Evolutionary conservation across 768 basidiomycete genomes (phyloP).

Genomic region (Lactifluus subvellereus): DNA sequence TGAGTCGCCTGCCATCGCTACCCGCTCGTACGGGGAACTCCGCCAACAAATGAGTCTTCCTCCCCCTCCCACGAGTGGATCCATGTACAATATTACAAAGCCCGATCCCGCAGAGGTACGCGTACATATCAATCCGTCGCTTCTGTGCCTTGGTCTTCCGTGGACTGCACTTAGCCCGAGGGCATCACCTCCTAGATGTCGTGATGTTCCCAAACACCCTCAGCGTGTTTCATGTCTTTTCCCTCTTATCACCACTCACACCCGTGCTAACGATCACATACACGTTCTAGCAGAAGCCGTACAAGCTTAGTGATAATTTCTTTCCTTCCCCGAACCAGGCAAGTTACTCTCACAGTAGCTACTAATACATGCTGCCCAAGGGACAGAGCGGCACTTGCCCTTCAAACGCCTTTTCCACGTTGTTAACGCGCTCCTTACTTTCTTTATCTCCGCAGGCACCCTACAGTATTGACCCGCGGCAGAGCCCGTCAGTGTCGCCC

Average conservation of each 20-base stretch:
- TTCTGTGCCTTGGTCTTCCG: background rate
- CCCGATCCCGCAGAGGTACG: constrained; percentile 5
- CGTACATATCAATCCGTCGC: background rate
- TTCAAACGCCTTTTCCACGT: constrained; percentile 8
- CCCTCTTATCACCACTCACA: background rate
- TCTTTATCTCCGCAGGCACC: constrained; percentile 15
- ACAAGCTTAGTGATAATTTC: background rate
- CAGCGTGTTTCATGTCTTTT: background rate
- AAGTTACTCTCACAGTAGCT: constrained; percentile 13
- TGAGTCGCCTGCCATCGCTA: background rate
- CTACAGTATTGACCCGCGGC: background rate
- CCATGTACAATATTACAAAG: background rate
- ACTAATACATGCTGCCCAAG: background rate
- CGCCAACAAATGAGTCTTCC: constrained; percentile 1
- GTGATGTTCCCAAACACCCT: background rate
- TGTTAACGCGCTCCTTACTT: constrained; percentile 5
- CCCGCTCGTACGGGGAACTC: constrained; percentile 1
- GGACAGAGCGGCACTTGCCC: constrained; percentile 1
- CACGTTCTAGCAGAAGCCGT: background rate
- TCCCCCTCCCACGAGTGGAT: background rate
- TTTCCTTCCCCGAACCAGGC: constrained; percentile 8
- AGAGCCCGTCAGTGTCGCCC: background rate
- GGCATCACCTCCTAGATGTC: background rate
- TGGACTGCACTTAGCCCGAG: background rate
- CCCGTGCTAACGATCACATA: constrained; percentile 1